phyloP scores from a whole-genome alignment of 2,329 filamentous ascomycete genomes.

The Sclerotinia nivalis region DNA sequence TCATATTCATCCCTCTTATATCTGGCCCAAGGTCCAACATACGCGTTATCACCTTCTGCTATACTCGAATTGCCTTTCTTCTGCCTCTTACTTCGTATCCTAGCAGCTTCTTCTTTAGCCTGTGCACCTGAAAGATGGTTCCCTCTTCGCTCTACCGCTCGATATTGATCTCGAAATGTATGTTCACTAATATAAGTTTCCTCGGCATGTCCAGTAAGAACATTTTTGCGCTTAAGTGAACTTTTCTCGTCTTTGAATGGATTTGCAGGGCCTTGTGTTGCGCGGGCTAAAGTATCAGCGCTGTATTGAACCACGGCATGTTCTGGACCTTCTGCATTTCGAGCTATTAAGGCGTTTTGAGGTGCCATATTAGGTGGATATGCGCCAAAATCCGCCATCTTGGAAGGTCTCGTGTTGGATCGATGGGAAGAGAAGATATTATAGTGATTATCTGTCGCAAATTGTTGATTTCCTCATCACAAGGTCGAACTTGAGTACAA shows the following conservation, averaged over 20 bases:
- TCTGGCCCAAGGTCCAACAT: slow-evolving; percentile 92
- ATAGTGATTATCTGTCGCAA: neutral
- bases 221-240: slow-evolving; percentile 72
- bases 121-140: slow-evolving; percentile 55
- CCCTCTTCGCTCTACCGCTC: slow-evolving; percentile 71
- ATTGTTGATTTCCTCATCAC: neutral
- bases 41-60: slow-evolving; percentile 82
- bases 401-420: slow-evolving; percentile 26
- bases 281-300: slow-evolving; percentile 70
- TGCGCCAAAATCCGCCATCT: slow-evolving; percentile 62
- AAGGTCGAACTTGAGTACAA: slow-evolving; percentile 15
- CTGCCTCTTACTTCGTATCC: slow-evolving; percentile 73
- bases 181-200: slow-evolving; percentile 89
- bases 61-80: slow-evolving; percentile 81
- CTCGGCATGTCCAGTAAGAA: slow-evolving; percentile 81
- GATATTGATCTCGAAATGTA: slow-evolving; percentile 84
- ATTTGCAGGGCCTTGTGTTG: slow-evolving; percentile 68
- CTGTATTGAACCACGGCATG: slow-evolving; percentile 66
- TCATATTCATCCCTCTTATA: slow-evolving; percentile 75
- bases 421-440: neutral
- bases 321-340: slow-evolving; percentile 55
- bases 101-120: slow-evolving; percentile 70
- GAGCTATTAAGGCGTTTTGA: slow-evolving; percentile 62
- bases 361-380: slow-evolving; percentile 68
- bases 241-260: slow-evolving; percentile 68